Evolutionary conservation across 345 rosid species (phyloP).

Genomic region (Populus davidiana): DNA sequence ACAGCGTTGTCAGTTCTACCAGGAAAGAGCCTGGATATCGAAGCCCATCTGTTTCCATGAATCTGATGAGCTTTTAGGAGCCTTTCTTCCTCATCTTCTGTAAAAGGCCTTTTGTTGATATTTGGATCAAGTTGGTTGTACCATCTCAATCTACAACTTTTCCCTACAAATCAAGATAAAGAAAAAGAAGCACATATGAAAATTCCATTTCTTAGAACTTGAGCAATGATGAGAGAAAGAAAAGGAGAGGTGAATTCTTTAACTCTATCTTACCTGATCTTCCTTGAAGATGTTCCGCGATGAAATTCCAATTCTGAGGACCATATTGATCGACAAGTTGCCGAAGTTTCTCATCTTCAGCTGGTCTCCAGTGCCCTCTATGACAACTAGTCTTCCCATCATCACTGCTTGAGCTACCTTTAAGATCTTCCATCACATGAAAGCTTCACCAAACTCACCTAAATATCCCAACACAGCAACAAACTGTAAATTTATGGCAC

Average conservation of each 20-base stretch:
- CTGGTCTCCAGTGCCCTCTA: constrained; percentile 79
- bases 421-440: constrained; percentile 8
- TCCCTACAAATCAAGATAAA: constrained; percentile 19
- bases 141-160: constrained; percentile 40
- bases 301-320: constrained; percentile 74
- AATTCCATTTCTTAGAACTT: constrained; percentile 16
- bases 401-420: constrained; percentile 34
- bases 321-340: constrained; percentile 59
- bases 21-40: constrained; percentile 32
- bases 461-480: neutral
- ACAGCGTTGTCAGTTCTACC: constrained; percentile 37
- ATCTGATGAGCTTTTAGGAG: constrained; percentile 28
- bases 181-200: neutral
- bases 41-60: constrained; percentile 35
- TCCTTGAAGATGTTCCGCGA: constrained; percentile 67
- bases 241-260: neutral
- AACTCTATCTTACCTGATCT: constrained; percentile 51
- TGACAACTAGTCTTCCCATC: constrained; percentile 38
- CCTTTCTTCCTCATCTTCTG: constrained; percentile 32
- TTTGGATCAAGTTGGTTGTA: constrained; percentile 37
- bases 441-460: neutral
- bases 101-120: constrained; percentile 30
- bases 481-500: neutral
- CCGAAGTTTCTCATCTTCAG: constrained; percentile 66
- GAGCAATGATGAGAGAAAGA: constrained; percentile 8